Evolutionary conservation across 768 basidiomycete species (phyloP), one percentile per base, ranked within the genome.

Genomic region (Russula brevipes): DNA sequence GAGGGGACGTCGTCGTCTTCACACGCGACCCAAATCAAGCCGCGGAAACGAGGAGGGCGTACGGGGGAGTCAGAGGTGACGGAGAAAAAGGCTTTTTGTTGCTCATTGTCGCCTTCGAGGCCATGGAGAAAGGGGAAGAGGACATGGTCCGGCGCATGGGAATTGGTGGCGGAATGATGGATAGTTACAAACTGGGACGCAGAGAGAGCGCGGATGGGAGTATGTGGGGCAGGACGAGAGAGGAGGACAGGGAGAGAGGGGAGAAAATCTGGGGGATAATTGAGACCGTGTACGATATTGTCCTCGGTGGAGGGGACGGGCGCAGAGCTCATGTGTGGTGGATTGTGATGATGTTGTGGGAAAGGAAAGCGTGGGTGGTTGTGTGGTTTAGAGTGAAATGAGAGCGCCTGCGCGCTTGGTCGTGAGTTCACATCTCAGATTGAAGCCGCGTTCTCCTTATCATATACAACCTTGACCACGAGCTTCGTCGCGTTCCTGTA

Each of bases 41-140:
- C 91, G n/a, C 91, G 71, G 68, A 70, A 72, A 42, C 54, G 57
- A 30, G 71, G 70, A 11, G 79, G 80, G 1, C 79, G 74, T 59
- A 70, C 73, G 33, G 74, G 69, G 57, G 63, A 61, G 57, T 59
- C 31, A 60, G 65, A 46, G 56, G 62, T 17, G 10, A 79, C 71
- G 11, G 82, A 80, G 71, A 95, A 95, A 79, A 94, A 94, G 24
- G 81, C 79, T 69, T 89, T 91, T 76, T 93, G 92, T 0, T 86
- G 85, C 16, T 82, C 74, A 70, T 92, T 91, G 62, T 86, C 81
- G 66, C 90, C 87, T 70, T 94, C 92, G 64, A 94, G 79, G 49
- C 92, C 90, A 69, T 94, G 93, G 16, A 93, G 76, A 76, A 94
- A 96, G 0, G 93, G 93, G 72, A 96, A 96, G 61, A 94, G 82